A percentile compares a stretch with the other conserved stretches of the same genome.
Conservation (phyloP, 768 basidiomycete species). For the Termitomyces sp. region DNA sequence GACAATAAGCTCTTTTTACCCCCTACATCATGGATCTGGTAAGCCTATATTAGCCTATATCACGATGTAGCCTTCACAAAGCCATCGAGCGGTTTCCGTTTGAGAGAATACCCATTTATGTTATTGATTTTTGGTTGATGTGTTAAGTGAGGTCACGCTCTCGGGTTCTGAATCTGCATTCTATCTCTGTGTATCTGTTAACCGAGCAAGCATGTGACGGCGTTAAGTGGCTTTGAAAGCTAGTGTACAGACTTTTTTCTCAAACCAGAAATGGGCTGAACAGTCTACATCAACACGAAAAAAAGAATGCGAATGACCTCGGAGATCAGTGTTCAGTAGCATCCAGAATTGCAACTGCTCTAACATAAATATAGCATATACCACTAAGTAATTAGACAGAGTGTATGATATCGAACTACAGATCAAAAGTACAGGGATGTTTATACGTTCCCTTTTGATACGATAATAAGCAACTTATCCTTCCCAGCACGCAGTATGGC, state of each 20-base stretch:
- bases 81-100: background rate
- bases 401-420: background rate
- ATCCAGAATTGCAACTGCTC: background rate
- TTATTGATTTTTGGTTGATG: too few relatives aligned
- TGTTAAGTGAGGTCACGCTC: too few relatives aligned
- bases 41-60: background rate
- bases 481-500: constrained; percentile 72
- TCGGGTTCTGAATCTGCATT: too few relatives aligned
- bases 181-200: background rate
- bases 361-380: background rate
- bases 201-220: background rate
- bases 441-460: background rate
- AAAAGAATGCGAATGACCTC: background rate
- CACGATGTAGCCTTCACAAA: background rate
- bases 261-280: background rate
- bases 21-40: background rate
- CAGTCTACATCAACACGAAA: background rate
- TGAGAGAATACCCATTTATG: too few relatives aligned
- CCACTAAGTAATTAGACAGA: background rate
- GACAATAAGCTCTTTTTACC: background rate
- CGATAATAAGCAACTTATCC: constrained; percentile 60
- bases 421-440: background rate
- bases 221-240: background rate
- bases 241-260: background rate
- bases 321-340: background rate